A percentile compares a stretch with the other conserved stretches of the same genome.
phyloP scores from a whole-genome alignment of 2,329 filamentous ascomycete species.

The Microsporum audouinii region DNA sequence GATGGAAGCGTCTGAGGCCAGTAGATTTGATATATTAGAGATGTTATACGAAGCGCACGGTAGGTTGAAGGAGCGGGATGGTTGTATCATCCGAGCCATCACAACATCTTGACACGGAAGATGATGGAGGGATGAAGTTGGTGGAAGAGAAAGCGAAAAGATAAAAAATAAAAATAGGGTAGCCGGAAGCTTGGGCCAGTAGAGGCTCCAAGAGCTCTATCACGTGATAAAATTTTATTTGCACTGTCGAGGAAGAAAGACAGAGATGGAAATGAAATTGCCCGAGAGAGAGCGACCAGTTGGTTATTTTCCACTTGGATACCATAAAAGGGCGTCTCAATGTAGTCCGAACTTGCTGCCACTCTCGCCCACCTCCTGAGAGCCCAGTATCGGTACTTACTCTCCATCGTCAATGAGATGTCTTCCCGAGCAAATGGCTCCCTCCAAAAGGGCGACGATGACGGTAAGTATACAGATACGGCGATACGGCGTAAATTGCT shows the following conservation, averaged over 20 bases:
- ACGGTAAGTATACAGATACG: neutral
- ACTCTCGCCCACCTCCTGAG: neutral
- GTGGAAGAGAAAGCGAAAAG: neutral
- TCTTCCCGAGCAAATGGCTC: neutral
- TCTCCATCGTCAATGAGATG: neutral
- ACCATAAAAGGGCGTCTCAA: neutral
- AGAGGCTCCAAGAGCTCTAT: neutral
- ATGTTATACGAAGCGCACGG: neutral
- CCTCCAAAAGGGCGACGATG: slow-evolving; percentile 1
- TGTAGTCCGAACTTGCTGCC: neutral
- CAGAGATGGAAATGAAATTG: neutral
- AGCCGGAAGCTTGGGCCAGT: neutral
- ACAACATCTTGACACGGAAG: neutral
- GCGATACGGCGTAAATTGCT: neutral
- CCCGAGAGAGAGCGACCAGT: neutral
- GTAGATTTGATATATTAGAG: neutral
- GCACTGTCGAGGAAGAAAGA: neutral
- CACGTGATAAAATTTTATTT: neutral
- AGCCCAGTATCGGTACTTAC: neutral
- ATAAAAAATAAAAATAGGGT: neutral
- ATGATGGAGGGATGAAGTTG: neutral
- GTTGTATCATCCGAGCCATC: neutral
- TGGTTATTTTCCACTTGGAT: no score
- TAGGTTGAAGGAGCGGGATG: neutral
- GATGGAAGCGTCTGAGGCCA: neutral